Evolutionary conservation across 2,329 filamentous ascomycete species (phyloP).

Genomic region (Colletotrichum sublineola): DNA sequence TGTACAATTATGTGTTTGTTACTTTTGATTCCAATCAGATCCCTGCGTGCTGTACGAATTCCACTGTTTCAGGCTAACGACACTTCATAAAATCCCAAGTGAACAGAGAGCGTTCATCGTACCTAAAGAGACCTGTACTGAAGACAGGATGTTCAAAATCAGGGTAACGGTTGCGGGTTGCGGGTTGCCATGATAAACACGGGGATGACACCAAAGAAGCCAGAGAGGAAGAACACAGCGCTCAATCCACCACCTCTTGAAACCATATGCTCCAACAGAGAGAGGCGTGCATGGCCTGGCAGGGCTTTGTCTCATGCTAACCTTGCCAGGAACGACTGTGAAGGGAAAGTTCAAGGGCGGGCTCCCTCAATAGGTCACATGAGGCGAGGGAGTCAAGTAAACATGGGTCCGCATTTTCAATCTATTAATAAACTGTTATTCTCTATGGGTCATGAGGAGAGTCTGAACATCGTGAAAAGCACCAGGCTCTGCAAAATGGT

Average conservation of each 20-base stretch:
- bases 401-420: background rate
- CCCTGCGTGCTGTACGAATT: background rate
- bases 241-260: background rate
- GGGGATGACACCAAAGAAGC: background rate
- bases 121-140: background rate
- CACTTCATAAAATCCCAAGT: background rate
- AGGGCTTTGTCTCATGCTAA: background rate
- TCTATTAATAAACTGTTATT: conserved; percentile 3
- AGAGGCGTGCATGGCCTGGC: background rate
- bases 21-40: background rate
- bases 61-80: background rate
- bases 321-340: no score
- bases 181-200: background rate
- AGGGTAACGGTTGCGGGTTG: background rate
- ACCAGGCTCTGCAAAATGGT: background rate
- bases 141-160: background rate
- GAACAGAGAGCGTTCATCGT: background rate
- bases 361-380: background rate
- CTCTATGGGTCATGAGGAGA: background rate
- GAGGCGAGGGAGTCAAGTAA: background rate
- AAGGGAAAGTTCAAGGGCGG: background rate
- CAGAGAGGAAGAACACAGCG: background rate
- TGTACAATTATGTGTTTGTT: background rate
- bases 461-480: background rate
- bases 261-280: background rate